These are phyloP conservation scores for Alloteropsis semialata DNA, from an alignment of 176 grass and related monocot genomes.

Conservation along the genomic window DNA sequence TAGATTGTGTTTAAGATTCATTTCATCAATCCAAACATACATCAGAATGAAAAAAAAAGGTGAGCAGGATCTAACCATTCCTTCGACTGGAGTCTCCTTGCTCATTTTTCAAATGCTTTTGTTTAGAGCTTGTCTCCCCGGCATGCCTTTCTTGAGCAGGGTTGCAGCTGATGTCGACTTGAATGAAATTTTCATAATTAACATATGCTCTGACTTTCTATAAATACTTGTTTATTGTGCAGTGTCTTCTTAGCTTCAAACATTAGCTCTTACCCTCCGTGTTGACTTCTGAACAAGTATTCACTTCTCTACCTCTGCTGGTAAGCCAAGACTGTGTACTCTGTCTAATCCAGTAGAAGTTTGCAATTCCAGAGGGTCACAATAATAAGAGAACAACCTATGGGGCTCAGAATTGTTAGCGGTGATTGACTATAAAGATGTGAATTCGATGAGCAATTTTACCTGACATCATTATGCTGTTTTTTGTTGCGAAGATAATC, in stretches of 20 bases:
- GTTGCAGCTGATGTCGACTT: background rate
- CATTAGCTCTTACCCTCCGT: background rate
- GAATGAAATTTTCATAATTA: background rate
- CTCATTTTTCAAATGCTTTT: constrained; percentile 15
- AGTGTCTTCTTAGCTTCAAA: background rate
- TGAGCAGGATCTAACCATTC: background rate
- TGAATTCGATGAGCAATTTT: too few relatives aligned
- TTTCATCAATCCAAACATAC: background rate
- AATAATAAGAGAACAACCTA: background rate
- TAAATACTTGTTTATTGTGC: background rate
- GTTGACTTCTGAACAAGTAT: background rate
- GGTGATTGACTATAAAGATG: too few relatives aligned
- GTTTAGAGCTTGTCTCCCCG: constrained; percentile 1
- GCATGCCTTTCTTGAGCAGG: background rate
- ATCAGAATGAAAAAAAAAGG: background rate
- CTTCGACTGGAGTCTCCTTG: background rate
- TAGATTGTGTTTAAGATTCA: background rate
- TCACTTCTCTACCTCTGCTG: background rate
- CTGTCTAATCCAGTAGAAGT: background rate
- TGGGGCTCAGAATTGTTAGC: background rate
- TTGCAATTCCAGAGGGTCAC: background rate
- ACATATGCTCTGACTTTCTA: background rate
- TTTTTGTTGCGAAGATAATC: too few relatives aligned
- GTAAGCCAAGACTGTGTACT: background rate
- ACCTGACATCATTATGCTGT: too few relatives aligned